These are phyloP conservation scores for Petrea volubilis DNA, from an alignment of 257 asterid genomes.

Conservation along the genomic window DNA sequence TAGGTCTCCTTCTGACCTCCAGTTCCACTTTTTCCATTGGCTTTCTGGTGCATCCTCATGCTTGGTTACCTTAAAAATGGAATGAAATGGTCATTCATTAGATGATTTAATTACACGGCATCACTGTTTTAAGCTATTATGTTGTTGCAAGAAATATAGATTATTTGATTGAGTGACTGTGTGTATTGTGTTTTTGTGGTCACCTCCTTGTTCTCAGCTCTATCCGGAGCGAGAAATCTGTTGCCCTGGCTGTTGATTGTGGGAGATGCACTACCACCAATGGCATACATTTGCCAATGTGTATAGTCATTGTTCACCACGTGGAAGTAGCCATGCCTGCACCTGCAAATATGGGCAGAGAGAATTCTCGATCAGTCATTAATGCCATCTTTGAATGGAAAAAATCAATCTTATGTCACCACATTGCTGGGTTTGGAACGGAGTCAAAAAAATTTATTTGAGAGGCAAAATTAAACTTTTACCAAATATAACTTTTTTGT, in stretches of 20 bases:
- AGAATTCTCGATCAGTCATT: background rate
- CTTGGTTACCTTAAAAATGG: slow-evolving; percentile 56
- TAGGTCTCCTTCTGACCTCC: slow-evolving; percentile 86
- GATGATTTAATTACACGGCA: background rate
- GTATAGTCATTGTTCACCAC: slow-evolving; percentile 96
- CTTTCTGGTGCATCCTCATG: slow-evolving; percentile 68
- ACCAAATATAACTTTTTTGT: too few relatives aligned
- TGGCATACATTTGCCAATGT: slow-evolving; percentile 93
- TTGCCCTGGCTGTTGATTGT: slow-evolving; percentile 94
- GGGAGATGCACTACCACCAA: slow-evolving; percentile 91
- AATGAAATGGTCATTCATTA: background rate
- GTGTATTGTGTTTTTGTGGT: background rate
- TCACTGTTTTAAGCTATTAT: background rate
- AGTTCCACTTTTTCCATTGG: slow-evolving; percentile 80
- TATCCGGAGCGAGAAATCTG: slow-evolving; percentile 75
- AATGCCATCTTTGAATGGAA: background rate
- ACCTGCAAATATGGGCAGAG: slow-evolving; percentile 36
- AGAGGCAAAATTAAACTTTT: too few relatives aligned
- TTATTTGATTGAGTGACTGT: background rate
- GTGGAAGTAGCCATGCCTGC: slow-evolving; percentile 93
- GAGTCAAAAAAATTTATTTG: too few relatives aligned
- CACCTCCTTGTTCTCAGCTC: slow-evolving; percentile 63
- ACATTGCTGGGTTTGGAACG: too few relatives aligned
- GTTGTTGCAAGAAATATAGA: background rate
- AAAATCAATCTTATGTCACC: background rate